phyloP scores from a whole-genome alignment of 208 protist species.

The Trypanosoma platydactyli region DNA sequence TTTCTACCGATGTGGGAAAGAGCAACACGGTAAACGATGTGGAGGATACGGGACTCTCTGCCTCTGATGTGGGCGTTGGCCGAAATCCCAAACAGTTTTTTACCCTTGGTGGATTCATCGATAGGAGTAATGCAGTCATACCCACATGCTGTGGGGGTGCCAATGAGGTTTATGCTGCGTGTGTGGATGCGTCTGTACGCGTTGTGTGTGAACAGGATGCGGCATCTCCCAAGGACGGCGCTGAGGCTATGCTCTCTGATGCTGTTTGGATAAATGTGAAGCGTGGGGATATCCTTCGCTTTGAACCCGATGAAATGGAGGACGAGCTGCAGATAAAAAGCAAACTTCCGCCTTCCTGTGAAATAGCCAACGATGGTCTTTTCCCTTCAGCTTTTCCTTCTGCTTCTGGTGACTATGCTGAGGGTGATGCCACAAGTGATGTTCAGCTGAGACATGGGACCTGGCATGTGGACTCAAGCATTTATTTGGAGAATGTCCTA shows the following conservation, averaged over 20 bases:
- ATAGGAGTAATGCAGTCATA: slow-evolving; percentile 20
- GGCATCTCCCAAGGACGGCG: not conserved
- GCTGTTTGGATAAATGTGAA: slow-evolving; percentile 23
- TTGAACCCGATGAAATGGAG: slow-evolving; percentile 18
- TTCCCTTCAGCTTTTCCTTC: not conserved
- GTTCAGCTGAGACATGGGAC: slow-evolving; percentile 19
- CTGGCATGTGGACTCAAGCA: slow-evolving; percentile 41
- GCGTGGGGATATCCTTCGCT: slow-evolving; percentile 51
- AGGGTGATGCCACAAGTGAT: not conserved
- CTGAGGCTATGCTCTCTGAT: slow-evolving; percentile 1
- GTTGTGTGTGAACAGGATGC: slow-evolving; percentile 19
- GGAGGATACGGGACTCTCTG: not conserved
- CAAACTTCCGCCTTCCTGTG: not conserved
- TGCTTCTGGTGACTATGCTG: slow-evolving; percentile 4
- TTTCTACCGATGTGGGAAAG: not conserved
- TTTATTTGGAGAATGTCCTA: slow-evolving; percentile 61
- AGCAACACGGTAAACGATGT: not conserved
- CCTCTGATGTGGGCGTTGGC: not conserved
- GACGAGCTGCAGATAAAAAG: not conserved
- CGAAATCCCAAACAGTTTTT: slow-evolving; percentile 35
- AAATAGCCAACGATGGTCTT: not conserved
- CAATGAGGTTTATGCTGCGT: slow-evolving; percentile 62
- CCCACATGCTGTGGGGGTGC: slow-evolving; percentile 23
- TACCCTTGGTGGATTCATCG: slow-evolving; percentile 52
- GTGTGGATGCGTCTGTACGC: slow-evolving; percentile 41